A percentile compares a stretch with the other conserved stretches of the same genome.
Evolutionary conservation across 169 alveolate genomes (phyloP).

Genomic region (Eimeria tenella): DNA sequence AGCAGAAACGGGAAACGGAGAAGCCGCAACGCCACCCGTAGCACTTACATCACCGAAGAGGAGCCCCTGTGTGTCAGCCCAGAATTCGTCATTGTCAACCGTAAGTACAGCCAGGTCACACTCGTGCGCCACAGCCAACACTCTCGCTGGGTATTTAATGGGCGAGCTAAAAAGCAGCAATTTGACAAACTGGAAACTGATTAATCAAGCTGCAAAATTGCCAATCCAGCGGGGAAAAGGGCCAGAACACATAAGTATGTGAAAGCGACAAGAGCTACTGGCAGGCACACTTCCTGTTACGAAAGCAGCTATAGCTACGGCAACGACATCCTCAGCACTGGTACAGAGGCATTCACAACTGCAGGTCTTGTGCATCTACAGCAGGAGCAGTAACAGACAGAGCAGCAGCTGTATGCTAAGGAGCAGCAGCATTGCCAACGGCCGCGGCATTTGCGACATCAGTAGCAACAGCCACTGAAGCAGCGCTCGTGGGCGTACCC

Average conservation of each 20-base stretch:
- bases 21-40: background rate
- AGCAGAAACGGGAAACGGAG: background rate
- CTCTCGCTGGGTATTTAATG: constrained; percentile 83
- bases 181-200: background rate
- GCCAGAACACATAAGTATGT: no score
- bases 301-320: background rate
- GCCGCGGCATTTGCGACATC: background rate
- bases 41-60: constrained; percentile 84
- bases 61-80: constrained; percentile 85
- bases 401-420: background rate
- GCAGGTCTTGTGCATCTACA: background rate
- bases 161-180: constrained; percentile 74
- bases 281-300: background rate
- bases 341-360: background rate
- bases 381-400: no score
- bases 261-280: no score
- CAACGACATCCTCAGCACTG: background rate
- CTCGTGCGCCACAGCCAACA: constrained; percentile 88
- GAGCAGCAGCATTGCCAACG: background rate
- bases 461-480: background rate
- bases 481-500: constrained; percentile 80
- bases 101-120: constrained; percentile 89
- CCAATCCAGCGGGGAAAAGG: no score
- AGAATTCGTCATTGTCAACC: constrained; percentile 87
- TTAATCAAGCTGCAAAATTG: no score